Evolutionary conservation across 1,284 basidiomycete genomes (phyloP).

Genomic region (Lentinus polychrous): DNA sequence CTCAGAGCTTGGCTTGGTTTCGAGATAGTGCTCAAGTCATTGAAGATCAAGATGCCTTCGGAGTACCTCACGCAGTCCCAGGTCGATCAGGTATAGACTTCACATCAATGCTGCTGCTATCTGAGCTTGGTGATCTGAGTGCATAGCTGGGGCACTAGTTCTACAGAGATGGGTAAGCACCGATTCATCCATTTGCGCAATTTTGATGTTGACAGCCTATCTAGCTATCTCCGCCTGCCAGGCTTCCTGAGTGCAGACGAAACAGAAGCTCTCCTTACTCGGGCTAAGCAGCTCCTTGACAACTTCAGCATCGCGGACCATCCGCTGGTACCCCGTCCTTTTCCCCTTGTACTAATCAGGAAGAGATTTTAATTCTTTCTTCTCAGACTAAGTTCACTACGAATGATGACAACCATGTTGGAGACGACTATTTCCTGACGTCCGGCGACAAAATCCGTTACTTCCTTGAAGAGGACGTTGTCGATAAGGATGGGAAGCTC

Average conservation of each 20-base stretch:
- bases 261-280: constrained; percentile 55
- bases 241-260: constrained; percentile 61
- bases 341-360: not conserved
- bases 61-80: constrained; percentile 43
- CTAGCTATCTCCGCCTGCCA: constrained; percentile 76
- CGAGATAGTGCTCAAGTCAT: too few species aligned
- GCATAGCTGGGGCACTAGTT: constrained; percentile 28
- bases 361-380: not conserved
- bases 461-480: constrained; percentile 82
- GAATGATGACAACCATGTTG: constrained; percentile 68
- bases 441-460: constrained; percentile 91
- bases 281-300: constrained; percentile 68
- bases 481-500: constrained; percentile 56
- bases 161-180: constrained; percentile 39
- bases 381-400: constrained; percentile 87
- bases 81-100: constrained; percentile 38
- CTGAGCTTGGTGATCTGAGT: not conserved
- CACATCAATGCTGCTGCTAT: constrained; percentile 1
- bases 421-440: constrained; percentile 88
- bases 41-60: not conserved
- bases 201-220: not conserved
- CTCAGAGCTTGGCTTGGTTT: too few species aligned
- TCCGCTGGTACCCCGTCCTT: constrained; percentile 50
- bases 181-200: not conserved
- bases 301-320: constrained; percentile 75